Conservation (phyloP, 441 rosid species). For the Breynia disticha region DNA sequence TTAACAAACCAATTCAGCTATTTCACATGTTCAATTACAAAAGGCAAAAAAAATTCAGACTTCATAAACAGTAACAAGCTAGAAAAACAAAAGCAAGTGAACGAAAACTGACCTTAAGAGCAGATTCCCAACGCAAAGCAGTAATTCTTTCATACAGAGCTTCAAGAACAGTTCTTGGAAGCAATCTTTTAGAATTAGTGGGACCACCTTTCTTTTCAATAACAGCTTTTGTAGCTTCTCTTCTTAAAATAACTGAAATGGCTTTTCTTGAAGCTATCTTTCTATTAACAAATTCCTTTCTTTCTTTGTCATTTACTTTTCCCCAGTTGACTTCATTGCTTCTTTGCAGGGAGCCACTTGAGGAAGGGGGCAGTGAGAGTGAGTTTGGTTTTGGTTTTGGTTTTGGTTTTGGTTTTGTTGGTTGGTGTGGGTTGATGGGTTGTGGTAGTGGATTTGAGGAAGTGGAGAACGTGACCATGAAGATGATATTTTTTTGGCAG, state of each 20-base stretch:
- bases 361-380: not conserved
- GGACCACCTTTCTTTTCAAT: constrained; percentile 72
- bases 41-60: too few relatives aligned
- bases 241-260: constrained; percentile 50
- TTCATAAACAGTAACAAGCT: not conserved
- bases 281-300: constrained; percentile 42
- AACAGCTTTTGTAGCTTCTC: constrained; percentile 70
- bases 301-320: constrained; percentile 34
- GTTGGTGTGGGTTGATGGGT: constrained; percentile 19
- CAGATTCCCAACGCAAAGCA: constrained; percentile 86
- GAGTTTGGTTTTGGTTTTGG: constrained; percentile 9
- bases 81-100: not conserved
- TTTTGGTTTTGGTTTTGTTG: constrained; percentile 3
- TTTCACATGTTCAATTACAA: too few relatives aligned
- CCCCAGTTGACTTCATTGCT: constrained; percentile 24
- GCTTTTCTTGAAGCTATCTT: constrained; percentile 82
- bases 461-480: constrained; percentile 33
- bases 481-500: not conserved
- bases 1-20: too few relatives aligned
- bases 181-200: constrained; percentile 57
- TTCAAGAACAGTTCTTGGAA: constrained; percentile 76
- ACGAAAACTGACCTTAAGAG: constrained; percentile 44
- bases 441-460: constrained; percentile 22
- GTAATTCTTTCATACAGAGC: constrained; percentile 79
- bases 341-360: constrained; percentile 18